Evolutionary conservation across 306 rosid genomes (phyloP).

Genomic region (Cucumis sativus): DNA sequence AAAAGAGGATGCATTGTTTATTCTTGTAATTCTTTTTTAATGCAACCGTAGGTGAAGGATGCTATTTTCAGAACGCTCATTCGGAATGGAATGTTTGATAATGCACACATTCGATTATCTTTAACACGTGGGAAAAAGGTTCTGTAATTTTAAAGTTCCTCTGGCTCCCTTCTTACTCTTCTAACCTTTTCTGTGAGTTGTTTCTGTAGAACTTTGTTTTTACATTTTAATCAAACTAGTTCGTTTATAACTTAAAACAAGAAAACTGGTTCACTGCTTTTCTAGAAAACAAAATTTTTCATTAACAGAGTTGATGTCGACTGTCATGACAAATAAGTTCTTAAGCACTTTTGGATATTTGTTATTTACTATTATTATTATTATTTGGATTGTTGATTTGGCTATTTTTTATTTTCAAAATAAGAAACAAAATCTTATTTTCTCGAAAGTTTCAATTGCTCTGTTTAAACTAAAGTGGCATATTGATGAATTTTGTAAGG

Average conservation of each 20-base stretch:
- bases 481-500: background rate
- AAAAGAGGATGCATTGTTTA: background rate
- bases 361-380: too few relatives aligned
- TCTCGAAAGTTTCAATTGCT: background rate
- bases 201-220: background rate
- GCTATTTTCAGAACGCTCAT: slow-evolving; percentile 68
- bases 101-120: slow-evolving; percentile 65
- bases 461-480: background rate
- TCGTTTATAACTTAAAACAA: background rate
- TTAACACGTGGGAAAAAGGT: slow-evolving; percentile 83
- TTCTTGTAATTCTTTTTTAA: background rate
- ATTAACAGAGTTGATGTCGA: background rate
- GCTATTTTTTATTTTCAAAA: background rate
- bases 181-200: background rate
- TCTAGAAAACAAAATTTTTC: background rate
- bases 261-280: background rate
- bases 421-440: background rate
- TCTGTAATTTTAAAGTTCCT: background rate
- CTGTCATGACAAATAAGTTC: background rate
- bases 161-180: background rate
- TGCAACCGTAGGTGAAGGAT: slow-evolving; percentile 52
- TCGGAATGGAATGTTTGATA: slow-evolving; percentile 75
- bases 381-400: background rate
- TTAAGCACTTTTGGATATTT: background rate
- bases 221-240: background rate